phyloP scores from a whole-genome alignment of 2,329 filamentous ascomycete genomes.

The Xylaria digitata region DNA sequence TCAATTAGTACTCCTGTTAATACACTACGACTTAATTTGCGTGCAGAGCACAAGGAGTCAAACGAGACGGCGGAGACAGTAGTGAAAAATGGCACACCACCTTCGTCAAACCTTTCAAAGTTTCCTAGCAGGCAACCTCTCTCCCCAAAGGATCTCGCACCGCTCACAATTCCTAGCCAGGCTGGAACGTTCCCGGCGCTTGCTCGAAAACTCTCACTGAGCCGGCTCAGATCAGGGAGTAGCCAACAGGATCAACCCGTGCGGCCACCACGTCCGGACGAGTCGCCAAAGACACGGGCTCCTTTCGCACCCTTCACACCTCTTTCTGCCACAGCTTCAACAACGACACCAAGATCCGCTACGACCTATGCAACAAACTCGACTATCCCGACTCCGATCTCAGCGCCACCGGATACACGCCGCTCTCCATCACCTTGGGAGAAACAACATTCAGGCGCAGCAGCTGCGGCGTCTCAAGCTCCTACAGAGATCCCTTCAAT shows the following conservation, averaged over 20 bases:
- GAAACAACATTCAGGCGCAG: conserved; percentile 44
- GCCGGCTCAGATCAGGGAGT: conserved; percentile 60
- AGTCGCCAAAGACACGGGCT: conserved; percentile 59
- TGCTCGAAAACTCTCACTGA: conserved; percentile 56
- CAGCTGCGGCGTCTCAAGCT: conserved; percentile 46
- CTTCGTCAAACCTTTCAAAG: conserved; percentile 16
- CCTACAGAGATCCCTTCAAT: conserved; percentile 45
- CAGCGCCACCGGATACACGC: conserved; percentile 59
- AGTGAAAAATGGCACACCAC: conserved; percentile 16
- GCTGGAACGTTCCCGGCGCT: conserved; percentile 49
- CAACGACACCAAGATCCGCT: conserved; percentile 59
- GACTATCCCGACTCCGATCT: conserved; percentile 61
- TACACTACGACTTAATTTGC: conserved; percentile 59
- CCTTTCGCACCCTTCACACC: conserved; percentile 57
- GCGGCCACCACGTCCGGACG: conserved; percentile 58
- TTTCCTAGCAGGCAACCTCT: conserved; percentile 53
- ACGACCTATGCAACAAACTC: conserved; percentile 57
- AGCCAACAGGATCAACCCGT: conserved; percentile 55
- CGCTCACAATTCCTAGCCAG: conserved; percentile 66
- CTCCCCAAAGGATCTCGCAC: conserved; percentile 66
- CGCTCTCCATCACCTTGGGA: conserved; percentile 61
- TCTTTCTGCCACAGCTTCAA: conserved; percentile 55
- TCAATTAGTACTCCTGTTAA: conserved; percentile 71
- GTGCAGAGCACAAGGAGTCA: conserved; percentile 50
- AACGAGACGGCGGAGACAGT: conserved; percentile 19